Conservation (phyloP, 352 stramenopile species). For the Phytophthora brassicae region DNA sequence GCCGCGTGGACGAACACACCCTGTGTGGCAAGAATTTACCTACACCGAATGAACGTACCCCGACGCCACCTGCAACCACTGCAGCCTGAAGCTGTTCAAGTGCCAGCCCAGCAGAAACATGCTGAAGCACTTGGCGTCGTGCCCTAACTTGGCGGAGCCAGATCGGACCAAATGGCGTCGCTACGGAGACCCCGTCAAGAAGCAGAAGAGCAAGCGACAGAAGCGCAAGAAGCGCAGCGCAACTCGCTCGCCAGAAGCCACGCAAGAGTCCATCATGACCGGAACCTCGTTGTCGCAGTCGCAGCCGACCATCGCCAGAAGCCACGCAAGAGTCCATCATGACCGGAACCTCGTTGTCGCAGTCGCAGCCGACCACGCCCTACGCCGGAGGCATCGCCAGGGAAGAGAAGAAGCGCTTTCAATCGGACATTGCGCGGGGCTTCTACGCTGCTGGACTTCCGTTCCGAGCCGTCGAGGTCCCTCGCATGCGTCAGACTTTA, state of each 20-base stretch:
- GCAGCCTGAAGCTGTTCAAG: background rate
- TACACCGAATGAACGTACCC: background rate
- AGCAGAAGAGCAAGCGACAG: background rate
- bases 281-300: background rate
- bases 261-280: slow-evolving; percentile 7
- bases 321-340: no score
- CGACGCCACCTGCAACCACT: background rate
- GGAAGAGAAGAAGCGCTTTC: slow-evolving; percentile 1
- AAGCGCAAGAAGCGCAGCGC: background rate
- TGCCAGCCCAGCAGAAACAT: slow-evolving; percentile 3
- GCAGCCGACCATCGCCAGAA: background rate
- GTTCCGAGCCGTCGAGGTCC: background rate
- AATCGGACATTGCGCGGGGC: background rate
- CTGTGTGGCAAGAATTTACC: background rate
- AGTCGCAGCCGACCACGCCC: no score
- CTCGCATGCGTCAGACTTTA: background rate
- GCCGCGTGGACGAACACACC: background rate
- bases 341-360: background rate
- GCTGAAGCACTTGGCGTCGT: background rate
- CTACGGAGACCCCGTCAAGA: background rate
- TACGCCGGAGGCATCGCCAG: no score
- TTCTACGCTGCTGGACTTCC: slow-evolving; percentile 10
- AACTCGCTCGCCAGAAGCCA: background rate
- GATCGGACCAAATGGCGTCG: slow-evolving; percentile 1
- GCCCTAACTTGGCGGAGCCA: background rate